Conservation (phyloP, 2,329 filamentous ascomycete species). For the Simplicillium sp. region DNA sequence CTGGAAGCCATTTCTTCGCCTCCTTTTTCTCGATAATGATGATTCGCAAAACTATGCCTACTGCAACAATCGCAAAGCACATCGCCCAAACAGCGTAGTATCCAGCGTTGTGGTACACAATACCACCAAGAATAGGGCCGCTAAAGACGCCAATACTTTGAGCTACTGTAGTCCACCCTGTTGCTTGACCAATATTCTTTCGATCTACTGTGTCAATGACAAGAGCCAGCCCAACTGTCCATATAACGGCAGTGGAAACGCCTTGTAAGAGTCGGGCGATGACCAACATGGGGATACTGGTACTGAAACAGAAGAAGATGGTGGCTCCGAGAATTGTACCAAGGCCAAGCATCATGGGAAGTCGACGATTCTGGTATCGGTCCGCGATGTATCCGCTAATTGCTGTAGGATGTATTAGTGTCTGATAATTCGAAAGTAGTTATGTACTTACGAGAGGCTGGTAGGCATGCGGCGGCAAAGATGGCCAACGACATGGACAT, state of each 20-base stretch:
- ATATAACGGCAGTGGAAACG: slow-evolving; percentile 21
- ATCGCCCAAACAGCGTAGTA: slow-evolving; percentile 25
- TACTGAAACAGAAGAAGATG: slow-evolving; percentile 19
- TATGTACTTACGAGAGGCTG: slow-evolving; percentile 17
- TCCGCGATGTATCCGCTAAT: slow-evolving; percentile 26
- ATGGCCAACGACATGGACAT: slow-evolving; percentile 22
- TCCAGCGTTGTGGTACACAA: slow-evolving; percentile 21
- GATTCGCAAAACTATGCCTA: slow-evolving; percentile 21
- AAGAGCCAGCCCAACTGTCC: slow-evolving; percentile 25
- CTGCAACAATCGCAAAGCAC: slow-evolving; percentile 23
- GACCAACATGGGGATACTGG: slow-evolving; percentile 20
- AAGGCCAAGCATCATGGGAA: slow-evolving; percentile 23
- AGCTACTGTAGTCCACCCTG: slow-evolving; percentile 22
- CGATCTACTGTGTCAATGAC: slow-evolving; percentile 22
- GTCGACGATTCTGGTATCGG: slow-evolving; percentile 19
- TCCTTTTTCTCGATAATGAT: slow-evolving; percentile 21
- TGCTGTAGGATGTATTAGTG: slow-evolving; percentile 12
- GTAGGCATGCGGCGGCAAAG: slow-evolving; percentile 9
- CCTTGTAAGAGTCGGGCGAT: slow-evolving; percentile 22
- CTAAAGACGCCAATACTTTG: slow-evolving; percentile 20
- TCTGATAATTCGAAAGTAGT: background rate
- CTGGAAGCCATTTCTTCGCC: slow-evolving; percentile 17
- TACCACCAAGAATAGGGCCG: slow-evolving; percentile 21
- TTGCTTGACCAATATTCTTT: slow-evolving; percentile 19
- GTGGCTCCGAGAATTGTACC: slow-evolving; percentile 18